phyloP scores from a whole-genome alignment of 169 alveolate genomes.

The Toxoplasma gondii region DNA sequence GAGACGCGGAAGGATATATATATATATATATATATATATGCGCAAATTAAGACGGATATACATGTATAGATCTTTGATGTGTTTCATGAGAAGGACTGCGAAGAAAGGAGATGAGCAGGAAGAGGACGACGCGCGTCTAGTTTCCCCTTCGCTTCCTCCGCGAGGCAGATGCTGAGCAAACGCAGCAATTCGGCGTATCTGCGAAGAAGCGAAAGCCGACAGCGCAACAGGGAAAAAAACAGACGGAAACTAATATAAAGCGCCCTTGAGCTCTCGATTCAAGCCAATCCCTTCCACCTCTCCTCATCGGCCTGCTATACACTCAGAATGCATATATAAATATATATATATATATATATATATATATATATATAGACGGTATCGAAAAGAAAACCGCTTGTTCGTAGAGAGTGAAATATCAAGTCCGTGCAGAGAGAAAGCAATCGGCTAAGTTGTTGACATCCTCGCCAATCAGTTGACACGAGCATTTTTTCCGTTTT shows the following conservation, averaged over 20 bases:
- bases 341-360: constrained; percentile 1
- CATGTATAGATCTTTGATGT: neutral
- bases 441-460: too few relatives aligned
- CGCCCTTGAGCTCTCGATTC: too few relatives aligned
- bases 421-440: too few relatives aligned
- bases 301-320: too few relatives aligned
- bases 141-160: neutral
- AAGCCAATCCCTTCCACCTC: too few relatives aligned
- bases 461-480: too few relatives aligned
- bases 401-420: too few relatives aligned
- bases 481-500: too few relatives aligned
- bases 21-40: constrained; percentile 18
- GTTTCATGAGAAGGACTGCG: neutral
- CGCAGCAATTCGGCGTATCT: neutral
- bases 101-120: neutral
- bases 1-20: neutral
- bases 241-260: too few relatives aligned
- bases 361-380: neutral
- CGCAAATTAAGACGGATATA: neutral
- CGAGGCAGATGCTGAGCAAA: neutral
- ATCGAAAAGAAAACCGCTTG: too few relatives aligned
- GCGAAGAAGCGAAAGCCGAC: neutral
- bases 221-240: too few relatives aligned
- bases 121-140: neutral
- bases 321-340: neutral